These are phyloP conservation scores for Acer saccharum DNA, from an alignment of 345 rosid genomes.

Conservation along the genomic window DNA sequence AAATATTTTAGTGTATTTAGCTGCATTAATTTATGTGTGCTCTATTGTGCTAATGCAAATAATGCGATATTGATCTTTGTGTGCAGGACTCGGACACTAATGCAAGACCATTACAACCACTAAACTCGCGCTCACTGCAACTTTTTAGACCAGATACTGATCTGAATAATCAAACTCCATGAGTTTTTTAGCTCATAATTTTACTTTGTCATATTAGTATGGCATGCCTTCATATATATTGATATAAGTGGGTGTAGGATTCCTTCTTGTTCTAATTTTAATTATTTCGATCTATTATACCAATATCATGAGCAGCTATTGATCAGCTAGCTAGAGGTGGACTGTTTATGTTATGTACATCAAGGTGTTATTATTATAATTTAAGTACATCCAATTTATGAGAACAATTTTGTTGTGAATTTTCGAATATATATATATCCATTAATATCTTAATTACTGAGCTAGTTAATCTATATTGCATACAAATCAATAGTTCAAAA, in stretches of 20 bases:
- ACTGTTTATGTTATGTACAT: background rate
- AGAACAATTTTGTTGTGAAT: no score
- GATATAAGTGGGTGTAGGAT: background rate
- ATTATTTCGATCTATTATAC: no score
- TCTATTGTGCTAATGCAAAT: background rate
- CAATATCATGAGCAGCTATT: background rate
- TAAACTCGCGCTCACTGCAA: conserved; percentile 42
- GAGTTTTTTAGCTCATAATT: background rate
- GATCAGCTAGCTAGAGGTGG: background rate
- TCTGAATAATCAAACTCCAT: conserved; percentile 6
- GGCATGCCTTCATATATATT: background rate
- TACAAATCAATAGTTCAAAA: no score
- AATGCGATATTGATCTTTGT: background rate
- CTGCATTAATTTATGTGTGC: no score
- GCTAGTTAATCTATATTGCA: no score
- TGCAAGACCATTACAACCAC: conserved; percentile 67
- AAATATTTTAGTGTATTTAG: background rate
- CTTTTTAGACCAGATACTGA: conserved; percentile 44
- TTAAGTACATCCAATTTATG: no score
- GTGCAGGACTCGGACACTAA: conserved; percentile 56
- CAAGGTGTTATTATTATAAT: no score
- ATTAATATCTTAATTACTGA: no score
- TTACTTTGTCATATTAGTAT: background rate
- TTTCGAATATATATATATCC: no score
- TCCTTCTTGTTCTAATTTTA: no score